A percentile compares a stretch with the other conserved stretches of the same genome.
These are phyloP conservation scores for Tetradesmus obliquus DNA, from an alignment of 139 green algal genomes.

Conservation along the genomic window DNA sequence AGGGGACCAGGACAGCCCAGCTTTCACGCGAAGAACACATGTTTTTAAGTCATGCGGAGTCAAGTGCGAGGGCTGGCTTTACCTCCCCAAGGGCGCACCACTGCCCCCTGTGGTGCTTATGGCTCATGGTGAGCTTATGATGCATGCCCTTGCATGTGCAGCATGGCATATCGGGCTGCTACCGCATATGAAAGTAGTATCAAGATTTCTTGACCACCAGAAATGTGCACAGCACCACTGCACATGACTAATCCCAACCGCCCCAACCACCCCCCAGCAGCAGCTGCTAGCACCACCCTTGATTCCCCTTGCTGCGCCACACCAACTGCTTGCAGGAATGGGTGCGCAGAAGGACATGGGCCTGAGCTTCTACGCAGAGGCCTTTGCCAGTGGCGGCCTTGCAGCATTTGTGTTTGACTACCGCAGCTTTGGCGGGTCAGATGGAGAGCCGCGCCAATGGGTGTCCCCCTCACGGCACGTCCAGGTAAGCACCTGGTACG, in stretches of 20 bases:
- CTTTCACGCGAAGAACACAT: neutral
- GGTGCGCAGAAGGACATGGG: conserved; percentile 68
- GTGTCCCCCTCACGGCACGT: conserved; percentile 58
- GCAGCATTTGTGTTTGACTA: conserved; percentile 71
- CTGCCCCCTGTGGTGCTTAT: conserved; percentile 58
- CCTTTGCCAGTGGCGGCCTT: conserved; percentile 51
- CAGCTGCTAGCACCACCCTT: neutral
- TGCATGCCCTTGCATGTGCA: neutral
- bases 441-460: conserved; percentile 64
- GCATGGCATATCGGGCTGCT: neutral
- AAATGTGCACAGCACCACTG: neutral
- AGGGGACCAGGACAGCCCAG: neutral
- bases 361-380: conserved; percentile 55
- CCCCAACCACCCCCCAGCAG: neutral
- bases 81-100: conserved; percentile 47
- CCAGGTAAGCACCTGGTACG: conserved; percentile 48
- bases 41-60: neutral
- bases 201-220: too few relatives aligned
- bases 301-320: neutral
- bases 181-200: neutral
- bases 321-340: conserved; percentile 3
- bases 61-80: conserved; percentile 63
- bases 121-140: conserved; percentile 55
- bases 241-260: neutral
- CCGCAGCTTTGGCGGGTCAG: conserved; percentile 66